Percentiles rank a stretch among this genome's conserved stretches.
Conservation (phyloP, 768 basidiomycete species). For the Leccinum subgranulosum region DNA sequence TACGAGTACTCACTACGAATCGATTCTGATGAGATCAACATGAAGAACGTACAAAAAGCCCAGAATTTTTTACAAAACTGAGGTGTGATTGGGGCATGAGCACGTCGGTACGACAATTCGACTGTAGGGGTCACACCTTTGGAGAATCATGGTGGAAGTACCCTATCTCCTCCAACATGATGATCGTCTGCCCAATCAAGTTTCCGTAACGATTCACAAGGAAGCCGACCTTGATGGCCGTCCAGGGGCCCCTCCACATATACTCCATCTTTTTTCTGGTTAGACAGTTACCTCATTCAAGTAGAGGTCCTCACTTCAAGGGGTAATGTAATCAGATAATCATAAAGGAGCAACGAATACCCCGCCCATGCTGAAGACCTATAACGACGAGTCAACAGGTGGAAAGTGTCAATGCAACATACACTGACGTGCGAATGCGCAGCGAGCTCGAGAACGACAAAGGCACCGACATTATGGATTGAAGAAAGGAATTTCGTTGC, state of each 20-base stretch:
- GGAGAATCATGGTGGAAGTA: background rate
- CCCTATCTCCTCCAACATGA: slow-evolving; percentile 6
- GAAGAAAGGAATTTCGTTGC: background rate
- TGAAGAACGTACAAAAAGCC: slow-evolving; percentile 6
- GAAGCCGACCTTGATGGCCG: slow-evolving; percentile 12
- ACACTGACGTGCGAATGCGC: background rate
- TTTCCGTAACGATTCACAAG: slow-evolving; percentile 19
- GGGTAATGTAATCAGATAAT: slow-evolving; percentile 11
- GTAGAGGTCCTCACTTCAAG: slow-evolving; percentile 6
- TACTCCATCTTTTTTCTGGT: slow-evolving; percentile 6
- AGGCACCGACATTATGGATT: background rate
- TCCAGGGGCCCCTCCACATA: slow-evolving; percentile 18
- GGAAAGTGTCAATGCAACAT: background rate
- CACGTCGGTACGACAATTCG: too few relatives aligned
- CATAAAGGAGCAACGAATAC: slow-evolving; percentile 7
- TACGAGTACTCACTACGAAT: slow-evolving; percentile 1
- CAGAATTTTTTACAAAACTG: slow-evolving; percentile 8
- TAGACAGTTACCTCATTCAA: background rate
- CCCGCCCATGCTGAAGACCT: background rate
- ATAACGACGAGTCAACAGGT: too few relatives aligned
- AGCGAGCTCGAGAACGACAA: background rate
- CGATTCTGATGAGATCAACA: slow-evolving; percentile 12
- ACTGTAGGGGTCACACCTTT: background rate
- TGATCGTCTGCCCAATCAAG: slow-evolving; percentile 11
- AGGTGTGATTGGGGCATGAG: background rate